Evolutionary conservation across 805 yeast genomes (phyloP), one percentile per base, ranked within the genome.

Genomic region (Pichia cabralensis): DNA sequence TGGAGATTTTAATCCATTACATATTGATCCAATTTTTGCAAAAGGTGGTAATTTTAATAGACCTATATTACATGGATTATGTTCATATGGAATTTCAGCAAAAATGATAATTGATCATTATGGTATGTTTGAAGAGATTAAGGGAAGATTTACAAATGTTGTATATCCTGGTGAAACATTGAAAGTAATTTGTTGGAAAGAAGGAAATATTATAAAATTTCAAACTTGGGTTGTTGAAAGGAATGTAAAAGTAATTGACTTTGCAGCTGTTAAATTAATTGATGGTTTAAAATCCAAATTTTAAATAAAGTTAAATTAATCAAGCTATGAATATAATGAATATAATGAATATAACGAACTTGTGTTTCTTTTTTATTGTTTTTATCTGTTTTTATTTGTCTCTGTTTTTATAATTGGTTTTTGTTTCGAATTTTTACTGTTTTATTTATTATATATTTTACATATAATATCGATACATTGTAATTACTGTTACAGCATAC

Each of bases 91-190:
- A 41, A 71, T 88, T 39, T 63, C 82, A 27, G 80, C 79, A 21
- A 84, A 88, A 56, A 70, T 74, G 13, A 65, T 89, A 44, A 67
- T 70, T 48, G 95, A 86, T 48, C 69, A 81, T 50, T 89, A 62
- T 58, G 97, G 98, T 25, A 65, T 69, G 25, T 82, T 79, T 58
- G 71, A 71, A 51, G 95, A 86, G 64, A 69, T 85, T 56, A 89
- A 89, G 66, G 92, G 74, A 12, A 76, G 97, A 55, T 89, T 89
- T 60, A 72, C 94, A 15, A 86, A 86, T 50, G 78, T 82, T 48
- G 96, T 89, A 17, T 88, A 74, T 72, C 96, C 96, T 8, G 98
- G 97, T 45, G 96, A 89, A 60, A 77, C 82, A 12, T 67, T 89
- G 56, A 71, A 69, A 47, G 74, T 89, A 20, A 62, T 62, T 34